Percentiles rank a stretch among this genome's conserved stretches.
Conservation (phyloP, 202 grass and related monocot genomes). For the Panicum hallii region DNA sequence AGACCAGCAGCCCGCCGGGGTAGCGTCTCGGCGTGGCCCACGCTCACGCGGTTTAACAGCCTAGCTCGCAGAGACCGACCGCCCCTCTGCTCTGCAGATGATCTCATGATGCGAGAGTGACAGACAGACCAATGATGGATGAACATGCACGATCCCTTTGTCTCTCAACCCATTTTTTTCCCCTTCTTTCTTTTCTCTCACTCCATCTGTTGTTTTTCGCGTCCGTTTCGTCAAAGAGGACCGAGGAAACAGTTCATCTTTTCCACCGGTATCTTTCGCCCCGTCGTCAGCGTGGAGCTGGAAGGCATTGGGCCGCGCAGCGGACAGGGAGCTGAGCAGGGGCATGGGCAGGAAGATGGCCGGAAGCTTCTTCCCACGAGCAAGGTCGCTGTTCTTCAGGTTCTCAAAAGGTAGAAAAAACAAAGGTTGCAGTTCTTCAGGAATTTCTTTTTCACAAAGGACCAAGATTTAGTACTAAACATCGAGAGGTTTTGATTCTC, state of each 20-base stretch:
- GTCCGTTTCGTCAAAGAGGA: slow-evolving; percentile 9
- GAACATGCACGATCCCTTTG: neutral
- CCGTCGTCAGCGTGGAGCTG: slow-evolving; percentile 57
- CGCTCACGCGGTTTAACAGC: slow-evolving; percentile 80
- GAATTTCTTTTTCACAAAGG: neutral
- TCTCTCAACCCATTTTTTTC: neutral
- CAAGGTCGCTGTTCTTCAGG: neutral
- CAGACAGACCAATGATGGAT: slow-evolving; percentile 28
- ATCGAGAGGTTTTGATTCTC: neutral
- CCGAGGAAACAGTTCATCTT: slow-evolving; percentile 12
- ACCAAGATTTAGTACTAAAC: neutral
- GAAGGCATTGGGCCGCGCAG: slow-evolving; percentile 31
- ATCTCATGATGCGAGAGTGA: slow-evolving; percentile 24
- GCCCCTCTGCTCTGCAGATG: neutral
- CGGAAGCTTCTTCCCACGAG: slow-evolving; percentile 44
- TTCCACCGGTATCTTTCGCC: slow-evolving; percentile 16
- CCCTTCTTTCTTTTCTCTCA: neutral
- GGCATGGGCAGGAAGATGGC: slow-evolving; percentile 38
- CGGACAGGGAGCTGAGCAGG: neutral
- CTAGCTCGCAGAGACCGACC: slow-evolving; percentile 44
- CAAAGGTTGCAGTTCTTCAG: neutral
- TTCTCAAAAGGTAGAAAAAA: neutral
- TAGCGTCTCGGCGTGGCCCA: slow-evolving; percentile 41
- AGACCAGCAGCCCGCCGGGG: neutral
- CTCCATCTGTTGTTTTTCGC: neutral